Conservation (phyloP, 2,329 filamentous ascomycete species). For the Elsinoe arachidis region DNA sequence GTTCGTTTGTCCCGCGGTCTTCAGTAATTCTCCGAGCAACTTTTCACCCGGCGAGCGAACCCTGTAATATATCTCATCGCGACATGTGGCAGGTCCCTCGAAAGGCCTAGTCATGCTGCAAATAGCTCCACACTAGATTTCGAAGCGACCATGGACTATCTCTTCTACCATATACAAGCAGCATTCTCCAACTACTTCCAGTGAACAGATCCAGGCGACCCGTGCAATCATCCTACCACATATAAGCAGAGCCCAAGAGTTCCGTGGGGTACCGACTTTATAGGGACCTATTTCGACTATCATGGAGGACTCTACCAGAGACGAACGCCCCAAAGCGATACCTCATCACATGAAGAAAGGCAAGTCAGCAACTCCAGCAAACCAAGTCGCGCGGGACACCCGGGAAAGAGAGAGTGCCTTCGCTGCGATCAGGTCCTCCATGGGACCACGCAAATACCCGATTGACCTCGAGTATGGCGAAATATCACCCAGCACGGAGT, state of each 20-base stretch:
- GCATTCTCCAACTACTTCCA: constrained; percentile 28
- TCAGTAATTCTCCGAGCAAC: not conserved
- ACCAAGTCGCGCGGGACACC: constrained; percentile 38
- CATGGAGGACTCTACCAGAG: constrained; percentile 33
- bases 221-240: not conserved
- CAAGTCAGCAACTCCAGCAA: constrained; percentile 41
- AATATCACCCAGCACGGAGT: constrained; percentile 9
- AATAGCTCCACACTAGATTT: not conserved
- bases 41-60: not conserved
- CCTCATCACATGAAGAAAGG: constrained; percentile 51
- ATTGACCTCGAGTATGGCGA: constrained; percentile 34
- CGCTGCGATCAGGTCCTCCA: constrained; percentile 51
- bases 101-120: not conserved
- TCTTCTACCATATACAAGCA: constrained; percentile 29
- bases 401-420: constrained; percentile 50
- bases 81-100: not conserved
- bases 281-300: not conserved
- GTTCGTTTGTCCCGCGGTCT: not conserved
- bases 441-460: constrained; percentile 39
- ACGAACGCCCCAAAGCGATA: constrained; percentile 38
- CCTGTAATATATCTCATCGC: not conserved
- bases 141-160: constrained; percentile 23
- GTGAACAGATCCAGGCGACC: constrained; percentile 16
- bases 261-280: too few relatives aligned
- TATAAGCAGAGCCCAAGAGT: not conserved